phyloP scores from a whole-genome alignment of 208 protist species.

The Leishmania martiniquensis region DNA sequence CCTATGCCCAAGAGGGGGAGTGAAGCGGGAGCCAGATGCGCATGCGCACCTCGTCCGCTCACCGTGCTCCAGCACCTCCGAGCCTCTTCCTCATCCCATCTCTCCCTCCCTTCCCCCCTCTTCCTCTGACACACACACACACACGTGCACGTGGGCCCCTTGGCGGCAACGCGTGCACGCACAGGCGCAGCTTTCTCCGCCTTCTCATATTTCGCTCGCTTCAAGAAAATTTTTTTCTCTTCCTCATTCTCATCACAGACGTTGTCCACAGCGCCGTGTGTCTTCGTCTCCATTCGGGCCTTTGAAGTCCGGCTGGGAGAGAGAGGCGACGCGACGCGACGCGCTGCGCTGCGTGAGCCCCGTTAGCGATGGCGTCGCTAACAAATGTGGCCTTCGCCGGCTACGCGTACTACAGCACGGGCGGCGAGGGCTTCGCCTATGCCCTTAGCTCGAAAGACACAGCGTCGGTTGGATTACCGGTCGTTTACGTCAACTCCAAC shows the following conservation, averaged over 20 bases:
- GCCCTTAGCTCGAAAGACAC: background rate
- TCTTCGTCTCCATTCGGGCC: no score
- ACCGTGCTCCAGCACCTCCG: no score
- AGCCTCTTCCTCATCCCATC: background rate
- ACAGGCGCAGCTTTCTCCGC: background rate
- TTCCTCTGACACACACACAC: background rate
- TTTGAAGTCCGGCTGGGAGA: no score
- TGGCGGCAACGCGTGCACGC: no score
- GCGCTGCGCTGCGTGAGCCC: background rate
- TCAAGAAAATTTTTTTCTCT: background rate
- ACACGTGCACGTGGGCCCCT: no score
- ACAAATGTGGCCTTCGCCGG: constrained; percentile 11
- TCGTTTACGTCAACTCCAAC: constrained; percentile 10
- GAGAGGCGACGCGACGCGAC: no score
- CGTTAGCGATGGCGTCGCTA: background rate
- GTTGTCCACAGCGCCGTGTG: no score
- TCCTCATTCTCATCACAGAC: background rate
- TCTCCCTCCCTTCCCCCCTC: background rate
- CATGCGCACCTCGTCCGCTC: no score
- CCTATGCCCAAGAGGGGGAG: no score
- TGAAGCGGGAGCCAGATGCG: no score
- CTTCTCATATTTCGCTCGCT: background rate
- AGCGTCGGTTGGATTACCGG: background rate
- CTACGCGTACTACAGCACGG: constrained; percentile 27
- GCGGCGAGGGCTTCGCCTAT: constrained; percentile 27